Base-by-base conservation (phyloP, 1,284 basidiomycete species). In the Ustilago nuda region DNA sequence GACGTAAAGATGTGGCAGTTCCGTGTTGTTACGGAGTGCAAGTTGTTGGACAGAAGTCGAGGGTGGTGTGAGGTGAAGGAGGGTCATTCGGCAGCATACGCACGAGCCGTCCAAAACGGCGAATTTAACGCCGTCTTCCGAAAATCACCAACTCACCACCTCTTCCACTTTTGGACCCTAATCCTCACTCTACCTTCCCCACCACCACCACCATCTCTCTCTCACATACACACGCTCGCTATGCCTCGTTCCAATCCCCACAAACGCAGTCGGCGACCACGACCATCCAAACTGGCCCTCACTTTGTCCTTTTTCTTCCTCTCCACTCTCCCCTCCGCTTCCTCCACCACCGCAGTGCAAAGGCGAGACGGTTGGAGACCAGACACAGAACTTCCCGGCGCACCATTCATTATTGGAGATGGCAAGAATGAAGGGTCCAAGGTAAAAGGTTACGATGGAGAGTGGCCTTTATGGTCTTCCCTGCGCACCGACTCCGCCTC, bases 401-500 rank as follows among this genome's bases (percentile, higher is more conserved):
- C 65, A 36, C 32, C 33, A 6, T 77, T 72, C 48, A 55, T 73
- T 7, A 50, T 77, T 8, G 75, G 75, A 13, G 59, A 73, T 37
- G 75, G 71, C 46, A 73, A 70, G 56, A 66, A 33, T 23, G 62
- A 71, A 58, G 76, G 76, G 7, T 32, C 53, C 46, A 78, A 77
- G 50, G 75, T 71, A 15, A 58, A 52, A 7, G 75, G 75, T 0
- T 77, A 77, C 54, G 52, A 77, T 33, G 75, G 75, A 27, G 75
- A 73, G 45, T 77, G 75, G 75, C 75, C 75, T 4, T 37, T 77
- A 17, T 77, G 75, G 75, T 66, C 63, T 1, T 30, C 37, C 2
- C 67, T 56, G 8, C 39, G 36, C 32, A 27, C 23, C 23, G 23
- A 27, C 23, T 27, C 23, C 23, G 3, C 23, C 23, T 27, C 23